Percentiles rank a stretch among this genome's conserved stretches.
Evolutionary conservation across 129 eudicot genomes (phyloP).

Genomic region (Rutidosis leptorrhynchoides): DNA sequence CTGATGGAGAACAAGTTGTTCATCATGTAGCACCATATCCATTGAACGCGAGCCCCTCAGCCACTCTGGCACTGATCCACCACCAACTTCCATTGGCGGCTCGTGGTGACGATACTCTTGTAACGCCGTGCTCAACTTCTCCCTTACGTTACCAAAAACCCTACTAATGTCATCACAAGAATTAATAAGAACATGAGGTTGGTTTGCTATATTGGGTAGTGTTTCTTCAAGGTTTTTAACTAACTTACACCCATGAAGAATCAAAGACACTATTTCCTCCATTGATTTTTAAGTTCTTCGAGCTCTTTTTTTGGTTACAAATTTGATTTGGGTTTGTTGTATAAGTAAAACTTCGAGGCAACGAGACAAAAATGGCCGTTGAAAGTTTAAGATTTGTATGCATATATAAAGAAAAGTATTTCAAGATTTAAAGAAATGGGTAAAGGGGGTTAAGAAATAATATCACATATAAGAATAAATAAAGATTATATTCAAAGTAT

Average conservation of each 20-base stretch:
- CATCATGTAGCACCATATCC: conserved; percentile 39
- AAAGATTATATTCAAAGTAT: neutral
- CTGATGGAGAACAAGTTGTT: conserved; percentile 22
- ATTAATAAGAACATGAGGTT: conserved; percentile 36
- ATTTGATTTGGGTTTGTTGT: conserved; percentile 4
- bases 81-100: conserved; percentile 30
- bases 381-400: neutral
- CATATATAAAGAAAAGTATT: neutral
- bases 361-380: neutral
- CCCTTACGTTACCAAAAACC: conserved; percentile 43
- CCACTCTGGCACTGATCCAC: conserved; percentile 57
- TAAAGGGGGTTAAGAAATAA: conserved; percentile 1
- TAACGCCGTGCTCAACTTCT: conserved; percentile 35
- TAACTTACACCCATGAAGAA: conserved; percentile 51
- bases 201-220: conserved; percentile 48
- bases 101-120: conserved; percentile 30
- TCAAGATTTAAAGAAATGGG: neutral
- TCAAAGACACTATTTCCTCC: conserved; percentile 50
- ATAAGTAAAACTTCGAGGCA: conserved; percentile 13
- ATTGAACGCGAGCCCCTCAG: conserved; percentile 29
- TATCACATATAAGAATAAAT: neutral
- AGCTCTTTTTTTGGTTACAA: conserved; percentile 5
- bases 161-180: conserved; percentile 57
- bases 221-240: conserved; percentile 60
- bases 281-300: conserved; percentile 19